These are phyloP conservation scores for Coemansia sp. DNA, from an alignment of 192 early-diverging fungal genomes.

Conservation along the genomic window DNA sequence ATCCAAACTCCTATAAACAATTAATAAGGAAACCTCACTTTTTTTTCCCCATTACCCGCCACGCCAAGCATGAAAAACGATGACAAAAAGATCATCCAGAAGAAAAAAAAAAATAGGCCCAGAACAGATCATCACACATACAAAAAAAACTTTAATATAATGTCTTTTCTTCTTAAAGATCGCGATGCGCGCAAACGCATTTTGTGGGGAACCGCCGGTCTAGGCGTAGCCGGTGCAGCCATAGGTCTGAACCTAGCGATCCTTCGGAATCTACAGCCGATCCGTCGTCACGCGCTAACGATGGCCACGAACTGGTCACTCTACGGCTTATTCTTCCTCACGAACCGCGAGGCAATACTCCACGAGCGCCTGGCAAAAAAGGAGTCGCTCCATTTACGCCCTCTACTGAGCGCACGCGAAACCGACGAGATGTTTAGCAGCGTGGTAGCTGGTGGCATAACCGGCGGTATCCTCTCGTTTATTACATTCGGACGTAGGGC, in stretches of 20 bases:
- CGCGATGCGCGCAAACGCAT: constrained; percentile 33
- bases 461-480: constrained; percentile 62
- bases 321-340: constrained; percentile 38
- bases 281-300: constrained; percentile 28
- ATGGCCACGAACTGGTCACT: constrained; percentile 53
- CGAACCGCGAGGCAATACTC: constrained; percentile 65
- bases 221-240: constrained; percentile 26
- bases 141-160: neutral
- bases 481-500: constrained; percentile 57
- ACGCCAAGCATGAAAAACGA: neutral
- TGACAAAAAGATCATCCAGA: neutral
- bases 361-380: constrained; percentile 60
- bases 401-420: constrained; percentile 60
- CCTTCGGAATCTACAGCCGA: constrained; percentile 49
- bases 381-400: constrained; percentile 57
- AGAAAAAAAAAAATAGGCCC: neutral
- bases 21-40: neutral
- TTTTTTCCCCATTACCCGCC: neutral
- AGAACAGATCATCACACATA: neutral
- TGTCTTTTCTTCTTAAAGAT: constrained; percentile 17
- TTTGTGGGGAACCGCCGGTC: constrained; percentile 30
- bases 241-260: constrained; percentile 50
- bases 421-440: constrained; percentile 68
- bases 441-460: constrained; percentile 60
- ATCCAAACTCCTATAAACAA: no score